Conservation (phyloP, 1,284 basidiomycete genomes). For the Cutaneotrichosporon curvatum region DNA sequence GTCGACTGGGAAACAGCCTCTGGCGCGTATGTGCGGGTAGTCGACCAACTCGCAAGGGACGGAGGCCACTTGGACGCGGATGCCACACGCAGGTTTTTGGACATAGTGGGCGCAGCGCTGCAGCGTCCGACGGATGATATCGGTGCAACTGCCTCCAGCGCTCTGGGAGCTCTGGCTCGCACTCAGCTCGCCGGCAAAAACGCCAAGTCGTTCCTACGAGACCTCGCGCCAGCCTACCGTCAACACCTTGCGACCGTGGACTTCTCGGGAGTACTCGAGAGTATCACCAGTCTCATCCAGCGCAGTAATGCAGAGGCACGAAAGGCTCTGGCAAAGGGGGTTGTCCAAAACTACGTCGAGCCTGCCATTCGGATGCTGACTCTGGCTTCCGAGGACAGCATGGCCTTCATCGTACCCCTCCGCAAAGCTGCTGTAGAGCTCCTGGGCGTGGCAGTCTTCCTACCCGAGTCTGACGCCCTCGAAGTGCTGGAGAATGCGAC, state of each 20-base stretch:
- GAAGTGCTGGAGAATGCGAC: slow-evolving; percentile 54
- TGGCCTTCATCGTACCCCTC: slow-evolving; percentile 52
- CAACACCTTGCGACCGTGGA: slow-evolving; percentile 54
- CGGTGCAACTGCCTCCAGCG: slow-evolving; percentile 17
- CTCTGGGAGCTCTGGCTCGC: slow-evolving; percentile 27
- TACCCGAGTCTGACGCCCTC: slow-evolving; percentile 57
- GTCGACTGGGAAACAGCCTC: slow-evolving; percentile 57
- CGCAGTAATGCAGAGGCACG: slow-evolving; percentile 21
- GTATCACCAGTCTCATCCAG: slow-evolving; percentile 51
- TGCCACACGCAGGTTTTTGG: slow-evolving; percentile 53
- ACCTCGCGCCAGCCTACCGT: slow-evolving; percentile 56
- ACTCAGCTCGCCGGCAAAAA: slow-evolving; percentile 46
- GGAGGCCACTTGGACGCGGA: slow-evolving; percentile 54
- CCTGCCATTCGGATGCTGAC: slow-evolving; percentile 55
- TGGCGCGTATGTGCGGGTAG: slow-evolving; percentile 58
- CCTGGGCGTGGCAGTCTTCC: slow-evolving; percentile 52
- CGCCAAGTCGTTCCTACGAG: slow-evolving; percentile 54
- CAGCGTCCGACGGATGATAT: slow-evolving; percentile 10
- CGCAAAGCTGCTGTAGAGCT: slow-evolving; percentile 54
- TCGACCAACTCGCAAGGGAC: slow-evolving; percentile 53
- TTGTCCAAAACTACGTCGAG: slow-evolving; percentile 56
- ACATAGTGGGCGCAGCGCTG: slow-evolving; percentile 51
- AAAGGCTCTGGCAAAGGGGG: slow-evolving; percentile 52
- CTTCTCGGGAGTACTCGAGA: slow-evolving; percentile 58
- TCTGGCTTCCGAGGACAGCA: slow-evolving; percentile 52